phyloP scores from a whole-genome alignment of 2,329 filamentous ascomycete genomes.

The Ceratocystis smalleyi region DNA sequence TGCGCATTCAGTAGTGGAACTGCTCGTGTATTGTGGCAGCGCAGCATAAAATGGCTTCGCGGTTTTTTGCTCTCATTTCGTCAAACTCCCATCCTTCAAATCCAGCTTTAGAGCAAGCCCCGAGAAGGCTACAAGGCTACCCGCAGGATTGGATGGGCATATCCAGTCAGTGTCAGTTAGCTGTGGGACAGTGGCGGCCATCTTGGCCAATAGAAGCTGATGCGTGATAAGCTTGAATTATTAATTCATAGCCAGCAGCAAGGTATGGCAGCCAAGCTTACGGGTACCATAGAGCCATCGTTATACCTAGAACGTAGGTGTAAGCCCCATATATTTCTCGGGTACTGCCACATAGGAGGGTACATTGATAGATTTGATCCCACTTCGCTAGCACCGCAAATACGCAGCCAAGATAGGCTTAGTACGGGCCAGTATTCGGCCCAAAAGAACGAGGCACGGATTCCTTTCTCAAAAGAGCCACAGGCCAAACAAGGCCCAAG shows the following conservation, averaged over 20 bases:
- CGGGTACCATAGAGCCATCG: background rate
- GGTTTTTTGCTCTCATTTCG: background rate
- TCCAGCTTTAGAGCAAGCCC: background rate
- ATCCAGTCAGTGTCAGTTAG: too few species aligned
- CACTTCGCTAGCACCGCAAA: background rate
- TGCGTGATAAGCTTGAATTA: background rate
- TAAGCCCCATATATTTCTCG: background rate
- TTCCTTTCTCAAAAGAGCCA: background rate
- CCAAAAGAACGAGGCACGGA: background rate
- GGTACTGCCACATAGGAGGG: background rate
- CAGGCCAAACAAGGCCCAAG: background rate
- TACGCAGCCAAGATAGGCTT: background rate
- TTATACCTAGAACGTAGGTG: background rate
- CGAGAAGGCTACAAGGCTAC: background rate
- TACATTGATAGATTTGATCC: background rate
- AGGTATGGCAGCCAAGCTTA: background rate
- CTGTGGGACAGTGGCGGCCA: background rate
- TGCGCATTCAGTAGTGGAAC: too few species aligned
- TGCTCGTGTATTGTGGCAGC: too few species aligned
- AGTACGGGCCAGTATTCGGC: slow-evolving; percentile 6
- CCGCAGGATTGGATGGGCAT: background rate
- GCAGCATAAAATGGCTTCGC: background rate
- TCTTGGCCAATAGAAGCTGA: background rate
- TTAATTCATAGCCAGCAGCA: background rate
- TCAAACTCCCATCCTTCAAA: background rate